phyloP scores from a whole-genome alignment of 345 rosid genomes.

The Lagerstroemia speciosa region DNA sequence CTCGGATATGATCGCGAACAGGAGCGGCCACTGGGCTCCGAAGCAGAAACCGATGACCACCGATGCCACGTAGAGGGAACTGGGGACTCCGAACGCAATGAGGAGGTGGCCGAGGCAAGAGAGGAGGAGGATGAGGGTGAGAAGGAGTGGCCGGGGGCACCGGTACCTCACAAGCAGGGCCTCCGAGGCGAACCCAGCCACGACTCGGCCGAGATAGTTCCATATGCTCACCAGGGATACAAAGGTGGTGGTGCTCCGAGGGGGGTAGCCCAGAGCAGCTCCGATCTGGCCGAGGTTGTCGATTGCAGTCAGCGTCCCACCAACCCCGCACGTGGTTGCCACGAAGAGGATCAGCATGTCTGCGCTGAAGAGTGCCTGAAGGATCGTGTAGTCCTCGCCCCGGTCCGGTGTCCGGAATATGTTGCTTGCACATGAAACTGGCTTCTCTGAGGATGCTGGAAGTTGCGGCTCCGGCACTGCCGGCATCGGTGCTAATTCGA shows the following conservation, averaged over 20 bases:
- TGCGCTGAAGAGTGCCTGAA: slow-evolving; percentile 20
- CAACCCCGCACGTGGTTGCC: slow-evolving; percentile 18
- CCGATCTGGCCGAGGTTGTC: slow-evolving; percentile 22
- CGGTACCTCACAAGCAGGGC: slow-evolving; percentile 14
- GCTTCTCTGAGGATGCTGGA: background rate
- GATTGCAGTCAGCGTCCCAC: slow-evolving; percentile 19
- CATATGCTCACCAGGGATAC: slow-evolving; percentile 22
- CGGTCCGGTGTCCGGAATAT: slow-evolving; percentile 15
- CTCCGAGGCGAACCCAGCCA: slow-evolving; percentile 19
- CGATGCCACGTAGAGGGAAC: slow-evolving; percentile 26
- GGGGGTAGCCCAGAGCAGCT: slow-evolving; percentile 13
- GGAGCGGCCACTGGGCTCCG: slow-evolving; percentile 35
- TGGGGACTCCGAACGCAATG: slow-evolving; percentile 28
- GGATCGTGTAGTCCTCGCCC: slow-evolving; percentile 23
- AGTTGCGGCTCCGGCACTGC: slow-evolving; percentile 1
- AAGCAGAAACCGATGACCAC: slow-evolving; percentile 32
- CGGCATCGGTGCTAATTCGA: background rate
- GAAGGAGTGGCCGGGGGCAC: slow-evolving; percentile 17
- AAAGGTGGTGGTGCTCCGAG: slow-evolving; percentile 13
- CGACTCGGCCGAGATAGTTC: slow-evolving; percentile 19
- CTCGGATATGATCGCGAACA: slow-evolving; percentile 33
- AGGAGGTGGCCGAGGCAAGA: slow-evolving; percentile 33
- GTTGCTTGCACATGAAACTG: slow-evolving; percentile 5
- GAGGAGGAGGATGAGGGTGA: slow-evolving; percentile 25
- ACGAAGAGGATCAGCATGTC: slow-evolving; percentile 21